phyloP scores from a whole-genome alignment of 345 rosid species.

The Salix arbutifolia region DNA sequence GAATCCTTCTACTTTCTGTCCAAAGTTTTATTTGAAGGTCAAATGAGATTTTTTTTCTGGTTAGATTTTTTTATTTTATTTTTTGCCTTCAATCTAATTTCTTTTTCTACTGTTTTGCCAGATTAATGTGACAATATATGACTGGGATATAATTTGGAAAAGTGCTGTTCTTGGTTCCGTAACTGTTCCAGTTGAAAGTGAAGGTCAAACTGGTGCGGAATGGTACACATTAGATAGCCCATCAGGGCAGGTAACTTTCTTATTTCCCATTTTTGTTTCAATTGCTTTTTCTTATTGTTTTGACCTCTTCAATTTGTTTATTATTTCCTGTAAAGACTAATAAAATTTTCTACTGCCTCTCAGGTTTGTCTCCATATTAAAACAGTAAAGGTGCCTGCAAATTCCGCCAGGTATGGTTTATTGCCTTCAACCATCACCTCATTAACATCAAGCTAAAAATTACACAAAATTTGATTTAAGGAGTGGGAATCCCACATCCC shows the following conservation, averaged over 20 bases:
- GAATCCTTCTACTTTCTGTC: background rate
- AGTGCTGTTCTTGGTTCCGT: constrained; percentile 96
- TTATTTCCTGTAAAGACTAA: constrained; percentile 16
- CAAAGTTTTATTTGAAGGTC: background rate
- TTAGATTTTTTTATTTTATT: no score
- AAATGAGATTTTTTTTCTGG: background rate
- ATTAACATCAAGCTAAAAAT: no score
- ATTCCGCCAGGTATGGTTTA: constrained; percentile 57
- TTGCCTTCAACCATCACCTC: background rate
- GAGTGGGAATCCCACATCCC: no score
- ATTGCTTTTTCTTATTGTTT: background rate
- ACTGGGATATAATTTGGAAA: constrained; percentile 99
- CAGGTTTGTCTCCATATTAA: constrained; percentile 95
- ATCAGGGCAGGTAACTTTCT: constrained; percentile 77
- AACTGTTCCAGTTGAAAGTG: constrained; percentile 73
- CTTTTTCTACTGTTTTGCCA: constrained; percentile 24
- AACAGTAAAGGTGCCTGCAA: constrained; percentile 55
- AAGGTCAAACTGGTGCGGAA: constrained; percentile 82
- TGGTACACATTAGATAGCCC: constrained; percentile 88
- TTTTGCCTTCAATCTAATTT: background rate
- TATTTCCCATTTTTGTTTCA: constrained; percentile 9
- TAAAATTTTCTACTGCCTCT: constrained; percentile 15
- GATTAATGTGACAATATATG: constrained; percentile 94
- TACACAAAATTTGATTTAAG: no score
- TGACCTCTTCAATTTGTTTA: background rate